Base-by-base conservation (phyloP, 2,329 filamentous ascomycete genomes). In the Fusarium mangiferae region DNA sequence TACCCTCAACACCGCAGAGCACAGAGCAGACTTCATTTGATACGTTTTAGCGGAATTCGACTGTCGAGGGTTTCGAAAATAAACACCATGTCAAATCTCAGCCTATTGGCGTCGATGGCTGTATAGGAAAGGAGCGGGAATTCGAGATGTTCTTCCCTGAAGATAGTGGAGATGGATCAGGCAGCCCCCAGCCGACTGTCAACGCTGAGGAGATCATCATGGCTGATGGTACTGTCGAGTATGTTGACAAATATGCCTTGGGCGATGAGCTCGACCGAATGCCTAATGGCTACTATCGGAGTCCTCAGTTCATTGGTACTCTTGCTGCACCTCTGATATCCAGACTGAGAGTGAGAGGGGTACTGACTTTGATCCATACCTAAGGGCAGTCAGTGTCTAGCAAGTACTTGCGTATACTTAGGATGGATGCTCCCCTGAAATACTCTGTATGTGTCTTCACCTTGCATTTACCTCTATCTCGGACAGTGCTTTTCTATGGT, bases 161-260 rank as follows among this genome's bases (percentile, higher is more conserved):
- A 35, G 38, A 35, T 14, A 46, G 52, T 20, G 5, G 11, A 17
- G 12, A 54, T 39, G 62, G 45, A 17, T 28, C 45, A 22, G 76
- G 75, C 49, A 76, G 49, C 22, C 52, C 58, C 41, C 44, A 57
- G 10, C 35, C 52, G 22, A 45, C 52, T 15, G 26, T 70, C 36
- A 66, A 75, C 18, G 76, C 78, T n/a, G 77, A 78, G 49, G 81
- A 80, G 66, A 77, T 81, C 20, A 73, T 78, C 41, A 78, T 84
- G 64, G 80, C 82, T 17, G 84, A 86, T 69, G 84, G 84, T 30
- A 81, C 81, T 18, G 75, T 85, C 56, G 82, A 85, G 76, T 80
- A 83, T 56, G 78, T 86, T 66, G 84, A 85, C 68, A 73, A 80
- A 7, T 79, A 83, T 38, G 84, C 83, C 46, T 76, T 86, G n/a